Percentiles rank a stretch among this genome's conserved stretches.
Evolutionary conservation across 805 yeast species (phyloP).

Genomic region (Wickerhamiella australiensis): DNA sequence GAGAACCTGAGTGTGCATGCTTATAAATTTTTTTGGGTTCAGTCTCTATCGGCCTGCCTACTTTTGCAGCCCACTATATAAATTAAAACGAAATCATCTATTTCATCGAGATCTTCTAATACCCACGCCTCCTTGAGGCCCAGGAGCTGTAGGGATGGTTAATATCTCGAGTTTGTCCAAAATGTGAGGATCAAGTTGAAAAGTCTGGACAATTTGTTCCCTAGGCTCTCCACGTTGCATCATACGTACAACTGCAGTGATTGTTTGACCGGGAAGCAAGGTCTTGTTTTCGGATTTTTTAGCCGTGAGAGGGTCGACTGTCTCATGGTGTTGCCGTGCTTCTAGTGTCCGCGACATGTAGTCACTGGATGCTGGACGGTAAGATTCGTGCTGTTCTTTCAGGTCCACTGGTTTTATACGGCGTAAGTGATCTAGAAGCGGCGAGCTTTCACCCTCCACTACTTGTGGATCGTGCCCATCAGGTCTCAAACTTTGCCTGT

Average conservation of each 20-base stretch:
- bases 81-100: too few species aligned
- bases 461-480: conserved; percentile 31
- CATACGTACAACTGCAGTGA: conserved; percentile 19
- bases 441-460: conserved; percentile 7
- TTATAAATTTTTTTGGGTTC: neutral
- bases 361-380: conserved; percentile 19
- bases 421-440: conserved; percentile 4
- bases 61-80: too few species aligned
- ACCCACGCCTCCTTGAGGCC: conserved; percentile 7
- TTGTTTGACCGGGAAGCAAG: conserved; percentile 20
- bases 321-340: conserved; percentile 15
- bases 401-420: neutral
- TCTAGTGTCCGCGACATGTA: conserved; percentile 20
- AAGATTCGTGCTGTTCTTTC: neutral
- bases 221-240: conserved; percentile 20
- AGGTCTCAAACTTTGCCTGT: conserved; percentile 14
- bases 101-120: neutral
- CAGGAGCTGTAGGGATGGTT: conserved; percentile 6
- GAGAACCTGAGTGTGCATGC: conserved; percentile 34
- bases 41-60: too few species aligned
- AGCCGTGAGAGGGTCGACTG: conserved; percentile 12
- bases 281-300: conserved; percentile 12
- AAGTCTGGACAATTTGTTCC: conserved; percentile 16
- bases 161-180: conserved; percentile 15
- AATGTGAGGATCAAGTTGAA: conserved; percentile 17